Percentiles rank a stretch among this genome's conserved stretches.
Evolutionary conservation across 2,329 filamentous ascomycete genomes (phyloP).

Genomic region (Colletotrichum horii): DNA sequence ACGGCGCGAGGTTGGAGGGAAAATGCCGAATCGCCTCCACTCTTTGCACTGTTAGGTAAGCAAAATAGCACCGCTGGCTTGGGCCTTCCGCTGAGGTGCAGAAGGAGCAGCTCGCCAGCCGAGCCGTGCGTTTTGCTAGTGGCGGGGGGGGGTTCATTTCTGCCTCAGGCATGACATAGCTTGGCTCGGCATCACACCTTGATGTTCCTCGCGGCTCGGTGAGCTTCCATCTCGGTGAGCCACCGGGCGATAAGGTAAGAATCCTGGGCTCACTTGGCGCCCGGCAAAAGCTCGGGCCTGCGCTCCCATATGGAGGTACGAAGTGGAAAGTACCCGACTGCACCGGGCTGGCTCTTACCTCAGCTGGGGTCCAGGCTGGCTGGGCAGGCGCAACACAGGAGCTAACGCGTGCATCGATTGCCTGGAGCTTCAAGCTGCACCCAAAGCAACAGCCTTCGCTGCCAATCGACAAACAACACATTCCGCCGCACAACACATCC

Average conservation of each 20-base stretch:
- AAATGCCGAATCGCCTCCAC: constrained; percentile 20
- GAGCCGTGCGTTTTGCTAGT: background rate
- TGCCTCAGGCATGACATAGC: background rate
- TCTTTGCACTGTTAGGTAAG: constrained; percentile 9
- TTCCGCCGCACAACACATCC: background rate
- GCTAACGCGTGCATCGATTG: constrained; percentile 27
- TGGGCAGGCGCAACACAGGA: constrained; percentile 14
- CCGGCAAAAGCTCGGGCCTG: constrained; percentile 14
- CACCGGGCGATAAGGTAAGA: background rate
- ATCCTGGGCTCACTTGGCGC: background rate
- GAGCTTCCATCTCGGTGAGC: background rate
- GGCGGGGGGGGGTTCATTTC: background rate
- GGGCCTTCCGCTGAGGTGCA: background rate
- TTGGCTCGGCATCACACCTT: background rate
- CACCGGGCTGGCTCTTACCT: background rate
- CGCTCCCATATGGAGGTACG: background rate
- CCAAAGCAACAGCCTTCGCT: constrained; percentile 17
- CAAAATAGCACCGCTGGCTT: background rate
- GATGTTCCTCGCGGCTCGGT: background rate
- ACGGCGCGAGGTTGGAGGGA: constrained; percentile 21
- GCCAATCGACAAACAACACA: constrained; percentile 9
- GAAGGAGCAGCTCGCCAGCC: background rate
- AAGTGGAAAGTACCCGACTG: background rate
- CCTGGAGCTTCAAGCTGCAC: constrained; percentile 25
- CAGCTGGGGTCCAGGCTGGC: constrained; percentile 11